phyloP scores from a whole-genome alignment of 768 basidiomycete species.

The Fomitopsis serialis region DNA sequence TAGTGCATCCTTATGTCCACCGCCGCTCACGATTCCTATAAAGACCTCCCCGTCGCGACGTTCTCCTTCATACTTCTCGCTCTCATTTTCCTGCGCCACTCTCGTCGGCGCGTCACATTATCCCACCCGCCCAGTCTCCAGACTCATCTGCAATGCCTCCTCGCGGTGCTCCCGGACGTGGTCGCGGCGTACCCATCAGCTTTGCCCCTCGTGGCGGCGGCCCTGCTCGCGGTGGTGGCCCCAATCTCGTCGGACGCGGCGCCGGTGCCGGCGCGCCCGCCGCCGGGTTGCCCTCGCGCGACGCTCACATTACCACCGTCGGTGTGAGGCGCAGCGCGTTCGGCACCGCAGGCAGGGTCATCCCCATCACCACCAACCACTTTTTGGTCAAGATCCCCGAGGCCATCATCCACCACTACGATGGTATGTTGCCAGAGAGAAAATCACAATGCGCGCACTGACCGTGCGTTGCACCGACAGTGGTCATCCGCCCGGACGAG shows the following conservation, averaged over 20 bases:
- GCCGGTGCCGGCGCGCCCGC: conserved; percentile 17
- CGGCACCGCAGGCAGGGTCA: conserved; percentile 47
- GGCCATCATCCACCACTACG: conserved; percentile 68
- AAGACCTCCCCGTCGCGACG: neutral
- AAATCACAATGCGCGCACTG: too few relatives aligned
- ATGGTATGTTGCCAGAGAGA: conserved; percentile 56
- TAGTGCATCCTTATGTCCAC: neutral
- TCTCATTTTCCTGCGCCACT: too few relatives aligned
- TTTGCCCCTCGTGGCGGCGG: too few relatives aligned
- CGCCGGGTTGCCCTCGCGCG: conserved; percentile 25
- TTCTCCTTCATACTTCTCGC: too few relatives aligned
- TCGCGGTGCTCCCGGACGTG: too few relatives aligned
- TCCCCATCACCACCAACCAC: conserved; percentile 50
- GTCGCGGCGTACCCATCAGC: too few relatives aligned
- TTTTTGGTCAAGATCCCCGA: conserved; percentile 60
- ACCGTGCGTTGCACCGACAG: too few relatives aligned
- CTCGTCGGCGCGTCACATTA: too few relatives aligned
- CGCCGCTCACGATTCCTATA: neutral
- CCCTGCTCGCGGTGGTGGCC: conserved; percentile 15
- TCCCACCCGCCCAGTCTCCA: too few relatives aligned
- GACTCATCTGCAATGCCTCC: too few relatives aligned
- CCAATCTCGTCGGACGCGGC: conserved; percentile 18
- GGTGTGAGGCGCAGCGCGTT: conserved; percentile 67
- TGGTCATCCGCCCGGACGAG: conserved; percentile 62
- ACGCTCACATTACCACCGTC: conserved; percentile 41